Base-by-base conservation (phyloP, 1,284 basidiomycete species). In the Vanrija sp. region DNA sequence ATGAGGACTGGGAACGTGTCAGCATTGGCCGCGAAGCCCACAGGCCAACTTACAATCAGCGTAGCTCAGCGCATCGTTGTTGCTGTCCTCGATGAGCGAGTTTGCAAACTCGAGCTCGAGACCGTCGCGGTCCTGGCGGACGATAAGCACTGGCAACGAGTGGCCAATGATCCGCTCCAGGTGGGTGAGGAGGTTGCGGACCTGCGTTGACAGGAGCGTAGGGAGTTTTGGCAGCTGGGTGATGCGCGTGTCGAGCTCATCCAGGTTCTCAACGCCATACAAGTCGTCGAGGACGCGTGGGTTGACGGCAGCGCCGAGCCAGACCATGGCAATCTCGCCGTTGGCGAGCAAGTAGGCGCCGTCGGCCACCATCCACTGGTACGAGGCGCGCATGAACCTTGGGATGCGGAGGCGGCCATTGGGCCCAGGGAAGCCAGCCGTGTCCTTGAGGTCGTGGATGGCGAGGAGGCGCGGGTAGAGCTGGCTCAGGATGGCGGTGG, bases 61-160 rank as follows among this genome's bases (percentile, higher is more conserved):
- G 75, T 93, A 93, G 1, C 86, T 85, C 84, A 96, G 84, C 0
- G 88, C 88, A 43, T 91, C 94, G 67, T 97, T 97, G 74, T 98
- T 98, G 72, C 88, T 85, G 76, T 98, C 96, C 77, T 99, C 96
- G 14, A 97, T 85, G 15, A 99, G 80, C 85, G 95, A 89, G 78
- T 98, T 96, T 59, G 89, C 91, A 66, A 95, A 94, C 72, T 98
- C 96, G 49, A 98, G 84, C 77, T 99, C 96, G 55, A 85, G 81
- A 10, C 86, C 94, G 71, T 99, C 96, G 68, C 92, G 79, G 69
- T 97, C 92, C 72, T 98, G 96, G 15, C 96, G 82, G 0, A 90
- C 89, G 45, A 98, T 81, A 36, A 85, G 77, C 56, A 97, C 82
- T 50, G 87, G 89, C 41, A 84, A 63, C 2, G 81, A 73, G 16